Percentiles rank a stretch among this genome's conserved stretches.
Evolutionary conservation across 2,329 filamentous ascomycete genomes (phyloP).

Genomic region (Metarhizium album): DNA sequence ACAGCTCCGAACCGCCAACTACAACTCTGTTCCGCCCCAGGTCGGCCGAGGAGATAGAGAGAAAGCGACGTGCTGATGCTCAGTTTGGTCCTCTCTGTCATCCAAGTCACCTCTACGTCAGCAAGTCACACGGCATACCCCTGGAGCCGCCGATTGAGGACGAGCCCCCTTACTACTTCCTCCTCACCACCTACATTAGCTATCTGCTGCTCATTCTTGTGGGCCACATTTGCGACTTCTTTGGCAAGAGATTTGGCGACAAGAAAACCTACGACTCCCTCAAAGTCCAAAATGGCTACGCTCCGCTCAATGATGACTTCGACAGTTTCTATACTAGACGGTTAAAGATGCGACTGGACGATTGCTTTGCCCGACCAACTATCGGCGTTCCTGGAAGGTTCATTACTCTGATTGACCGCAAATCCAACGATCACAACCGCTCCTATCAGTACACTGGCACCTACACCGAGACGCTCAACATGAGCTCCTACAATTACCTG

Average conservation of each 20-base stretch:
- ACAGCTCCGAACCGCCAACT: slow-evolving; percentile 61
- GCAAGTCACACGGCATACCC: slow-evolving; percentile 70
- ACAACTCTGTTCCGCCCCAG: slow-evolving; percentile 79
- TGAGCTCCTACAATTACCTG: slow-evolving; percentile 99
- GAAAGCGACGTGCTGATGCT: slow-evolving; percentile 67
- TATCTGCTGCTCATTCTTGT: slow-evolving; percentile 94
- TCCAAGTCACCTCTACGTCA: slow-evolving; percentile 76
- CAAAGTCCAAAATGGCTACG: slow-evolving; percentile 77
- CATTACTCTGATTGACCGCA: slow-evolving; percentile 86
- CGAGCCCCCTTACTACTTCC: slow-evolving; percentile 91
- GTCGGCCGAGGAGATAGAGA: slow-evolving; percentile 69
- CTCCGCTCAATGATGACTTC: slow-evolving; percentile 93
- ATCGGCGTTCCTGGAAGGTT: slow-evolving; percentile 90
- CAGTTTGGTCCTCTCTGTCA: slow-evolving; percentile 84
- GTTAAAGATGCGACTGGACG: slow-evolving; percentile 88
- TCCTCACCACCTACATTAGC: slow-evolving; percentile 96
- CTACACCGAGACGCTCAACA: slow-evolving; percentile 87
- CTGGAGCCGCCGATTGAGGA: slow-evolving; percentile 82
- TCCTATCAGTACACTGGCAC: slow-evolving; percentile 85
- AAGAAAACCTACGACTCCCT: slow-evolving; percentile 73
- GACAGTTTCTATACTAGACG: slow-evolving; percentile 96
- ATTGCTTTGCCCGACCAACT: slow-evolving; percentile 87
- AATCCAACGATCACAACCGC: slow-evolving; percentile 82
- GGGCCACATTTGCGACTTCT: slow-evolving; percentile 92
- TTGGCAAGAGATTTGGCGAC: slow-evolving; percentile 88